Base-by-base conservation (phyloP, 768 basidiomycete species). In the Mycena vitilis region DNA sequence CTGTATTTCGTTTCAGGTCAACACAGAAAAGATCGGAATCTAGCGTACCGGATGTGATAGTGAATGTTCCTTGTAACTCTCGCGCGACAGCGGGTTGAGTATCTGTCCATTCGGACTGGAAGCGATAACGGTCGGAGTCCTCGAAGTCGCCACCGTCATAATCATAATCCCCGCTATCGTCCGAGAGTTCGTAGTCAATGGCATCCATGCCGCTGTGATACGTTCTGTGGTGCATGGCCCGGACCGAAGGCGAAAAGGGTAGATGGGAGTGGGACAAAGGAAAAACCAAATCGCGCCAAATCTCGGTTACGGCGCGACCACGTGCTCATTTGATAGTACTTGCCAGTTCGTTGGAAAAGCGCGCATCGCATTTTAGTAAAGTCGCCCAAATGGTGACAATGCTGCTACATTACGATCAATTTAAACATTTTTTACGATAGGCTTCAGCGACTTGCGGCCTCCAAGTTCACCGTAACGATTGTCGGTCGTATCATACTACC, bases 61-160 rank as follows among this genome's bases (percentile, higher is more conserved):
- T 36, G 62, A 73, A 73, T 18, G 62, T 67, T 10, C 66, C 66
- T 38, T 65, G 57, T 2, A 73, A 52, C 4, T 63, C 52, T 20
- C 12, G 25, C 4, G 61, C 61, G 12, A 45, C 30, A 2, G 57
- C 65, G 5, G 71, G 59, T 23, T 58, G 40, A 8, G 54, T 66
- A 25, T 54, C 34, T 34, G 53, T 66, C 71, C 71, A 73, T 11
- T 64, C 53, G 10, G 66, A 54, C 15, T 38, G 55, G 49, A 67
- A 34, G 55, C 5, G 49, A n/a, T 54, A 56, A 13, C 12, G 36
- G 37, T 38, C 53, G 36, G 6, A 54, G 53, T n/a, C 53, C 5
- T 20, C 34, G 30, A 18, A 42, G 40, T 42, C 40, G 12, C 40
- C 40, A 30, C 30, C 30, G 13, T 45, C 44, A 45, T 23, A 37